phyloP scores from a whole-genome alignment of 23 red algal species.

The Gracilaria domingensis region DNA sequence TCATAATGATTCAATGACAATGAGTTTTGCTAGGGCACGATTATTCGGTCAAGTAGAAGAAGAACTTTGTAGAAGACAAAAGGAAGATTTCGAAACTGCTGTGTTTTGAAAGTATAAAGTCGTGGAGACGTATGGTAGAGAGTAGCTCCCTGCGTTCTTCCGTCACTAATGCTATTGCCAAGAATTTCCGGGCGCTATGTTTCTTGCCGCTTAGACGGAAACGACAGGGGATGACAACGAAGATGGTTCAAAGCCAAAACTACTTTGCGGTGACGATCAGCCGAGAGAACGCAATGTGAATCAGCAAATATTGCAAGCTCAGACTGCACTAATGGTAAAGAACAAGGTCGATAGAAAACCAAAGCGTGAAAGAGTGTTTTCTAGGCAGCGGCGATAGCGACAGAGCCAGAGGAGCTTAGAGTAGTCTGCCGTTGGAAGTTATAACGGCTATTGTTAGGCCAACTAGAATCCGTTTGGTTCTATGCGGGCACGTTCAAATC shows the following conservation, averaged over 20 bases:
- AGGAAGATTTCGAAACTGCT: neutral
- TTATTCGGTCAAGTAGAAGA: slow-evolving; percentile 1
- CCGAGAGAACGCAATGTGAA: neutral
- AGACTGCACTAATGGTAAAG: slow-evolving; percentile 6
- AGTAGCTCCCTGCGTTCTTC: slow-evolving; percentile 18
- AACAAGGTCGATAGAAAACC: neutral
- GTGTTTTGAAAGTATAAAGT: slow-evolving; percentile 33
- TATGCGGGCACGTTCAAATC: too few species aligned
- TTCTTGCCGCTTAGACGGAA: slow-evolving; percentile 43
- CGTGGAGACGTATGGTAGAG: slow-evolving; percentile 20
- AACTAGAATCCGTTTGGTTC: too few species aligned
- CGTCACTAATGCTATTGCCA: neutral
- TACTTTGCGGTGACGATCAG: neutral
- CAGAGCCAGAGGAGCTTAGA: too few species aligned
- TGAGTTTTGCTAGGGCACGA: too few species aligned
- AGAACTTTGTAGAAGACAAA: neutral
- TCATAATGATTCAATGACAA: too few species aligned
- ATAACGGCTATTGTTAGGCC: too few species aligned
- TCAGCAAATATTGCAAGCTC: neutral
- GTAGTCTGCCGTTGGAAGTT: too few species aligned
- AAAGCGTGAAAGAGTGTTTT: slow-evolving; percentile 23
- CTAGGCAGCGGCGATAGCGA: too few species aligned
- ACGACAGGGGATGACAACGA: slow-evolving; percentile 14
- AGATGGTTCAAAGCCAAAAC: neutral
- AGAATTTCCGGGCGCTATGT: neutral